Conservation (phyloP, 2,329 filamentous ascomycete genomes). For the Ophiocordyceps australis region DNA sequence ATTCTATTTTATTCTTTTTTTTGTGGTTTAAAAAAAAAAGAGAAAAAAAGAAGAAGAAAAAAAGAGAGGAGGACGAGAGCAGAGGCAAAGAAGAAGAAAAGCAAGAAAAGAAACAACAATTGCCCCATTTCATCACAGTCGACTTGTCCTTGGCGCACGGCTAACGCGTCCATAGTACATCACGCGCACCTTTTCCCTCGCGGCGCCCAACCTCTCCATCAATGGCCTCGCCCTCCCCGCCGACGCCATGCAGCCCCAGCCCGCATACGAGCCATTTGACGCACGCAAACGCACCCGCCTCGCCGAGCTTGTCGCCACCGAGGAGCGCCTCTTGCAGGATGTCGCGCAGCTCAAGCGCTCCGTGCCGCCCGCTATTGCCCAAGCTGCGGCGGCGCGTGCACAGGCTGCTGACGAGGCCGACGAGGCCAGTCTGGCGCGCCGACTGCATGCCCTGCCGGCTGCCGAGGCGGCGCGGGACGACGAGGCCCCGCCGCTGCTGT, state of each 20-base stretch:
- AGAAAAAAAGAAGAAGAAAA: too few species aligned
- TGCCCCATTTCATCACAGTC: too few species aligned
- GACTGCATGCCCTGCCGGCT: too few species aligned
- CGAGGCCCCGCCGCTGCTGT: slow-evolving; percentile 11
- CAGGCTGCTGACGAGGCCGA: slow-evolving; percentile 23
- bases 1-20: too few species aligned
- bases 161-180: slow-evolving; percentile 31
- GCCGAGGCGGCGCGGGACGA: slow-evolving; percentile 5
- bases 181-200: slow-evolving; percentile 36
- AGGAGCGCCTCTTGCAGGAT: slow-evolving; percentile 45
- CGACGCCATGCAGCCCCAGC: too few species aligned
- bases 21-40: too few species aligned
- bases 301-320: slow-evolving; percentile 40
- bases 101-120: too few species aligned
- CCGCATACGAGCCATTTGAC: slow-evolving; percentile 44
- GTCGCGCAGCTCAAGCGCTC: slow-evolving; percentile 40
- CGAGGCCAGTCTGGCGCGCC: slow-evolving; percentile 21
- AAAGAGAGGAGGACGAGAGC: too few species aligned
- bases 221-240: slow-evolving; percentile 36
- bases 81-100: too few species aligned
- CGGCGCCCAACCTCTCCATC: slow-evolving; percentile 40
- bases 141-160: background rate
- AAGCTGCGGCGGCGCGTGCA: slow-evolving; percentile 20
- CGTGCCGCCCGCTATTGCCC: slow-evolving; percentile 26
- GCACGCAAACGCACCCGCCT: slow-evolving; percentile 37